These are phyloP conservation scores for Hypoxylon sp. DNA, from an alignment of 2,329 filamentous ascomycete species.

Conservation along the genomic window DNA sequence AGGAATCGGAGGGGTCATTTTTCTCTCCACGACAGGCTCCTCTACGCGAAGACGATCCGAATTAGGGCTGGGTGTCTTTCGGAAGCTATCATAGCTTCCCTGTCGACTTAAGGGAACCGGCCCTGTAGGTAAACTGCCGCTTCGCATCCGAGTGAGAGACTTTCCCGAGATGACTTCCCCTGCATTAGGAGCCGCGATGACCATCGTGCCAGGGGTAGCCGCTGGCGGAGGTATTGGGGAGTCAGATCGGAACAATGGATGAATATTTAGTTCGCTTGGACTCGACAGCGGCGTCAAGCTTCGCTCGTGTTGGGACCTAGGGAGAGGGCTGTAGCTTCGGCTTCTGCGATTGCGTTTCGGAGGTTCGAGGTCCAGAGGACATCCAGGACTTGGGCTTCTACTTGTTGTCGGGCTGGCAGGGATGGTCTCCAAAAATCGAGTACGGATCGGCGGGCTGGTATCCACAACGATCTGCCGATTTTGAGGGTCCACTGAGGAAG, in stretches of 20 bases:
- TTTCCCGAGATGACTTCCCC: constrained; percentile 74
- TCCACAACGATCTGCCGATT: constrained; percentile 71
- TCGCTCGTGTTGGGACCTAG: constrained; percentile 55
- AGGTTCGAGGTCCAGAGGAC: constrained; percentile 69
- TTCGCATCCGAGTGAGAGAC: constrained; percentile 68
- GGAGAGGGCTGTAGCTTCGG: constrained; percentile 67
- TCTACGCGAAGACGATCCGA: constrained; percentile 45
- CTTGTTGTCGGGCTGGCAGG: constrained; percentile 76
- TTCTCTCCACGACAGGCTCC: constrained; percentile 57
- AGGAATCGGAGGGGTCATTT: constrained; percentile 73
- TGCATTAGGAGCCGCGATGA: constrained; percentile 78
- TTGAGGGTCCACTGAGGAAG: constrained; percentile 75
- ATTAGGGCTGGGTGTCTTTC: constrained; percentile 49
- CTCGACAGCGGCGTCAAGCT: constrained; percentile 56
- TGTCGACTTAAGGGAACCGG: constrained; percentile 66
- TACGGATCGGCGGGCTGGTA: constrained; percentile 61
- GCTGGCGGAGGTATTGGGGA: constrained; percentile 77
- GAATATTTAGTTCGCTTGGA: constrained; percentile 77
- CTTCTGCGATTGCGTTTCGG: constrained; percentile 63
- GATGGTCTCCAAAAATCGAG: constrained; percentile 77
- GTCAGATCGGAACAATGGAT: constrained; percentile 82
- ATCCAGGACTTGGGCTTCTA: constrained; percentile 75
- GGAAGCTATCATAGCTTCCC: constrained; percentile 66
- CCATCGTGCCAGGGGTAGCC: constrained; percentile 77
- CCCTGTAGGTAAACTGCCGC: constrained; percentile 66